Conservation (phyloP, 2,329 filamentous ascomycete species). For the Furcasterigmium sp. region DNA sequence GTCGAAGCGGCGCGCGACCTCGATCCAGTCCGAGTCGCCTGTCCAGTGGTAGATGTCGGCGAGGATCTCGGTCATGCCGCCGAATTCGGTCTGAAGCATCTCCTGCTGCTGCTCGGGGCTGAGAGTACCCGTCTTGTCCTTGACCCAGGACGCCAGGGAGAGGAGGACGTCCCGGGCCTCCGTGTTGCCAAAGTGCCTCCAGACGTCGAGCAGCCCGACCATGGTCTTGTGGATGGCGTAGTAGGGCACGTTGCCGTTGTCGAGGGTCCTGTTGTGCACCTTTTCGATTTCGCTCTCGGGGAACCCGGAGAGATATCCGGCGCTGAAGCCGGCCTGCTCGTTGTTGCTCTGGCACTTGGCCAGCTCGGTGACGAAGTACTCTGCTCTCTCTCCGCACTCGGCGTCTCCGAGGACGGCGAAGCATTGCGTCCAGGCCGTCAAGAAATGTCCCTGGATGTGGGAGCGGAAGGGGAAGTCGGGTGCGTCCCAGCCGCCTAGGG, state of each 20-base stretch:
- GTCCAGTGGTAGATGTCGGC: constrained; percentile 42
- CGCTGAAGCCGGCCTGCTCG: constrained; percentile 31
- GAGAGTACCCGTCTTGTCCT: constrained; percentile 36
- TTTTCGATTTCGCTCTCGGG: constrained; percentile 43
- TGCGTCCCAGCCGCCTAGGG: constrained; percentile 48
- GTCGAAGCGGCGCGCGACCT: constrained; percentile 42
- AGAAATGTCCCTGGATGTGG: constrained; percentile 45
- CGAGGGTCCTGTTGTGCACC: constrained; percentile 36
- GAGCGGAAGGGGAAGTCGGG: constrained; percentile 48
- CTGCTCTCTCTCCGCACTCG: constrained; percentile 38
- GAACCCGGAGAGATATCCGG: constrained; percentile 45
- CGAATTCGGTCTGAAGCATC: constrained; percentile 43
- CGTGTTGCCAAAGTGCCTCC: constrained; percentile 35
- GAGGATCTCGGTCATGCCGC: constrained; percentile 48
- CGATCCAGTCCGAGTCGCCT: constrained; percentile 38
- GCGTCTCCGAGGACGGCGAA: constrained; percentile 35
- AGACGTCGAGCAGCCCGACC: constrained; percentile 44
- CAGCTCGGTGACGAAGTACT: constrained; percentile 38
- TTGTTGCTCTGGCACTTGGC: constrained; percentile 48
- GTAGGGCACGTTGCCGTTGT: constrained; percentile 46
- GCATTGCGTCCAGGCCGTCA: constrained; percentile 45
- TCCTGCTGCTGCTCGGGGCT: constrained; percentile 39
- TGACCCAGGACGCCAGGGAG: constrained; percentile 41
- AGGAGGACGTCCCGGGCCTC: constrained; percentile 38
- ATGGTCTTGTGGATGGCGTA: constrained; percentile 51